phyloP scores from a whole-genome alignment of 331 rosid genomes.

The Rosa hybrid region DNA sequence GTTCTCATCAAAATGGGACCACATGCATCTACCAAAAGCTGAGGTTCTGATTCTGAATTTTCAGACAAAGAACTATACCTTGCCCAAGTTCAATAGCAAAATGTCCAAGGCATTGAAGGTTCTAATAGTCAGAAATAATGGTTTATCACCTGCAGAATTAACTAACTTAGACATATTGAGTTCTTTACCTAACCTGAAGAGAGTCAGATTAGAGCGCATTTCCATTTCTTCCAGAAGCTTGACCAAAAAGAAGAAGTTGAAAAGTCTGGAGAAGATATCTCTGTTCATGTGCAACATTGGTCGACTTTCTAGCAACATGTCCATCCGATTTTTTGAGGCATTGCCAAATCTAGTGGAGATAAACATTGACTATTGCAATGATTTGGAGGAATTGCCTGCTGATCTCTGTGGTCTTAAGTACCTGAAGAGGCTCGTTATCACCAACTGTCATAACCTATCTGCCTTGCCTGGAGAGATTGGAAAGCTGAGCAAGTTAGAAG shows the following conservation, averaged over 20 bases:
- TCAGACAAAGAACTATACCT: background rate
- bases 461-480: background rate
- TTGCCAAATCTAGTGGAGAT: background rate
- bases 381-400: background rate
- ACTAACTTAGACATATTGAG: background rate
- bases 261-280: background rate
- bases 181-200: background rate
- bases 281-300: background rate
- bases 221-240: background rate
- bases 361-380: background rate
- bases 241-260: background rate
- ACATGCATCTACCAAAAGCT: background rate
- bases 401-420: background rate
- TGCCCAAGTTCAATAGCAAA: background rate
- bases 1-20: slow-evolving; percentile 5
- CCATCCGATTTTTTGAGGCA: background rate
- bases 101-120: background rate
- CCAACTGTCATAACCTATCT: background rate
- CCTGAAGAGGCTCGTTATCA: background rate
- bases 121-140: background rate
- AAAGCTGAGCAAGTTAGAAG: background rate
- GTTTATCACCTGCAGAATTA: background rate
- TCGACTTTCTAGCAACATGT: background rate
- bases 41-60: background rate
- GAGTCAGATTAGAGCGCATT: background rate